Base-by-base conservation (phyloP, 2,329 filamentous ascomycete species). In the Alternaria dauci region DNA sequence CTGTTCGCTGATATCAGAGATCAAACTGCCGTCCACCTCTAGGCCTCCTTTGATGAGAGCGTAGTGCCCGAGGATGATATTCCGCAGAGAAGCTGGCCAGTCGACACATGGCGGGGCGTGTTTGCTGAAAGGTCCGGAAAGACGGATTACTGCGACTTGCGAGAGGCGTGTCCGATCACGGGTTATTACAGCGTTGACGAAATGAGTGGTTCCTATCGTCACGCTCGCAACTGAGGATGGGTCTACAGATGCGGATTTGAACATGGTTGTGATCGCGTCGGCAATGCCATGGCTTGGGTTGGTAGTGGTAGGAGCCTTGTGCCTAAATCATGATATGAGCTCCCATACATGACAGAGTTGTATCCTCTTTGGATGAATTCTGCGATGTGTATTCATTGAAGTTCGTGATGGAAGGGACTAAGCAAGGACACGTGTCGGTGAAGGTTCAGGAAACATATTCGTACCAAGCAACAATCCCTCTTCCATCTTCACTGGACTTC, bases 191-290 rank as follows among this genome's bases (percentile, higher is more conserved):
- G 83, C 83, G 59, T 85, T 85, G 46, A 85, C 79, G 59, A 85
- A 85, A 71, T 84, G 73, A 0, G 84, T 86, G 2, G 83, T 85
- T 26, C 84, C 83, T 52, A 86, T 81, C 8, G 82, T 84, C 5
- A 85, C 79, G 58, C 81, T 82, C 16, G 74, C 77, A 55, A 84
- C 74, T 2, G 67, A 65, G 14, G 62, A 57, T 16, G 76, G 71
- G 16, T 74, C 63, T 18, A 79, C 69, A 3, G 65, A 69, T 5
- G 75, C 71, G 1, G 71, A 68, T 28, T 70, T 66, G 67, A 78
- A 77, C 74, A 78, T 78, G 8, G 72, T 73, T 4, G 69, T 75
- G 44, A 80, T 76, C 16, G 75, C 72, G 32, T 68, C 61, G 12
- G 71, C 66, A 56, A 79, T 79, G 26, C 77, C 77, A 73, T 75